A percentile compares a stretch with the other conserved stretches of the same genome.
Conservation (phyloP, 2,329 filamentous ascomycete species). For the Lasiodiplodia citricola region DNA sequence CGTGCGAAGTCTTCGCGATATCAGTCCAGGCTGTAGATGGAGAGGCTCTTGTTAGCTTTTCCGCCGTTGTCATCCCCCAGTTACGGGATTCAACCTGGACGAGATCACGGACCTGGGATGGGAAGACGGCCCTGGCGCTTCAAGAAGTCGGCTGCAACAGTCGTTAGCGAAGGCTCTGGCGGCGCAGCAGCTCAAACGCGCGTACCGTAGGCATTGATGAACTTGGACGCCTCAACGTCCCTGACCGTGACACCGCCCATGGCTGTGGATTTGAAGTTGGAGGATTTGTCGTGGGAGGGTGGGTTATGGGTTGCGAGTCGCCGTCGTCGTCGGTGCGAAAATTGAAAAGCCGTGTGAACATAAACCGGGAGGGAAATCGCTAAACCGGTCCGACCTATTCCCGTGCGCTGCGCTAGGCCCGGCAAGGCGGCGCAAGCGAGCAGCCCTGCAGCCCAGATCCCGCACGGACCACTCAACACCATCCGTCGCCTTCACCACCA, state of each 20-base stretch:
- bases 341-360: constrained; percentile 4
- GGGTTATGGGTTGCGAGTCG: constrained; percentile 13
- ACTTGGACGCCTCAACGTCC: constrained; percentile 90
- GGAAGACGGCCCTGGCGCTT: constrained; percentile 94
- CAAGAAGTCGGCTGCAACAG: constrained; percentile 71
- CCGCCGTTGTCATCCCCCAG: constrained; percentile 50
- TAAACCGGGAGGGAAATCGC: neutral
- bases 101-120: constrained; percentile 74
- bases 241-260: constrained; percentile 84
- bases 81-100: constrained; percentile 60
- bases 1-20: constrained; percentile 83
- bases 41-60: constrained; percentile 46
- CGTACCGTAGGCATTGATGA: constrained; percentile 74
- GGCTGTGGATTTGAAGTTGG: constrained; percentile 51
- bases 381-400: constrained; percentile 19
- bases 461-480: neutral
- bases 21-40: constrained; percentile 90
- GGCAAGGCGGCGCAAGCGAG: constrained; percentile 1
- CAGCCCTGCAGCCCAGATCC: neutral
- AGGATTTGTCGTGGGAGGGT: constrained; percentile 51
- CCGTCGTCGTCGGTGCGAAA: constrained; percentile 21
- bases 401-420: constrained; percentile 6
- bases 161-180: neutral
- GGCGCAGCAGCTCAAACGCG: neutral
- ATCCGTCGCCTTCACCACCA: neutral